Evolutionary conservation across 208 protist genomes (phyloP).

Genomic region (Kentomonas sorsogonicus): DNA sequence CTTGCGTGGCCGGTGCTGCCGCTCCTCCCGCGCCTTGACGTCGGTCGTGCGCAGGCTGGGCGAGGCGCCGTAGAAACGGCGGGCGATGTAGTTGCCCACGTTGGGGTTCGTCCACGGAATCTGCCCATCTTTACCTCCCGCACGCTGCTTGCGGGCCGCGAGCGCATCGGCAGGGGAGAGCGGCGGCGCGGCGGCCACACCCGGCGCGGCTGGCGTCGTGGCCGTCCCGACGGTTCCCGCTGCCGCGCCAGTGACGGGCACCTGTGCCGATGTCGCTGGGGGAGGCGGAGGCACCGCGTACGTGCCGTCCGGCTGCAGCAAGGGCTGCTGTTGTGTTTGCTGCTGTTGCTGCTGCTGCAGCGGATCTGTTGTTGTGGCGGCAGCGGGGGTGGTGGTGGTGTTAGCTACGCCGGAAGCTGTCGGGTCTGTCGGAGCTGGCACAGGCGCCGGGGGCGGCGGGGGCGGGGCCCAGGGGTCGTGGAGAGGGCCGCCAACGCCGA

Average conservation of each 20-base stretch:
- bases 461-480: neutral
- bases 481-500: neutral
- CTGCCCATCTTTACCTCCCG: too few relatives aligned
- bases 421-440: neutral
- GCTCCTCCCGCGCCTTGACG: slow-evolving; percentile 37
- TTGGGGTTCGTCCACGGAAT: slow-evolving; percentile 82
- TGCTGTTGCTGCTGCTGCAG: neutral
- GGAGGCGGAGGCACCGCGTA: neutral
- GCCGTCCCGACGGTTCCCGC: neutral
- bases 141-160: neutral
- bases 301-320: neutral
- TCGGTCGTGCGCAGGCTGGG: slow-evolving; percentile 77
- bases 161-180: neutral
- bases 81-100: slow-evolving; percentile 84
- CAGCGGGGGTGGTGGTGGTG: neutral
- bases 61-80: slow-evolving; percentile 77
- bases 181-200: neutral
- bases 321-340: neutral
- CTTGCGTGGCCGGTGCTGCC: slow-evolving; percentile 25
- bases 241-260: neutral
- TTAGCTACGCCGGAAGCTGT: neutral
- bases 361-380: neutral
- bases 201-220: neutral
- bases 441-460: neutral
- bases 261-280: neutral